Conservation (phyloP, 2,329 filamentous ascomycete genomes). For the Trichophaea hybrida region DNA sequence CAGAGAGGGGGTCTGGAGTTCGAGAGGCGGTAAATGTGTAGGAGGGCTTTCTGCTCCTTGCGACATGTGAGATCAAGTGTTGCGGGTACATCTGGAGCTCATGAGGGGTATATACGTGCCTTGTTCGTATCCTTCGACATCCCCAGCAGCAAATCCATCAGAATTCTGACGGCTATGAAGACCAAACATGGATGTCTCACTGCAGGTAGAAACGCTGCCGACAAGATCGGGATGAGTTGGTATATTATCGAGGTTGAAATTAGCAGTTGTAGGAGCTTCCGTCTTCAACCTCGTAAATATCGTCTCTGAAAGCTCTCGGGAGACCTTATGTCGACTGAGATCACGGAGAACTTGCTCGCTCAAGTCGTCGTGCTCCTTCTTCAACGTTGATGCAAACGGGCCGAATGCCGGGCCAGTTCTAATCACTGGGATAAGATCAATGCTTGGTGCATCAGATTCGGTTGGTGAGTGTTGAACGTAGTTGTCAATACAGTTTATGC, state of each 20-base stretch:
- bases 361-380: neutral
- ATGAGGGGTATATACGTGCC: too few relatives aligned
- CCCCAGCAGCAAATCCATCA: neutral
- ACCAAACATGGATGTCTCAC: neutral
- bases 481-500: too few relatives aligned
- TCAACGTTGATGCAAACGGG: neutral
- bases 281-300: neutral
- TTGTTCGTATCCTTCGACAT: too few relatives aligned
- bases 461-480: too few relatives aligned
- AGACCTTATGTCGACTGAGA: neutral
- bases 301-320: neutral
- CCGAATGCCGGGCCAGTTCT: neutral
- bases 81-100: too few relatives aligned
- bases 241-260: neutral
- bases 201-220: neutral
- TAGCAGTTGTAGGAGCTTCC: neutral
- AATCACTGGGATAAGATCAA: neutral
- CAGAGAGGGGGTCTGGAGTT: too few relatives aligned
- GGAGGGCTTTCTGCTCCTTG: too few relatives aligned
- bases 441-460: neutral
- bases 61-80: too few relatives aligned
- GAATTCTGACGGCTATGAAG: neutral
- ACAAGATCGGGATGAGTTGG: neutral
- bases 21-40: too few relatives aligned
- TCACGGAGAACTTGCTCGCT: neutral